Evolutionary conservation across 2,329 filamentous ascomycete species (phyloP), one percentile per base, ranked within the genome.

Genomic region (Fusarium pseudocircinatum): DNA sequence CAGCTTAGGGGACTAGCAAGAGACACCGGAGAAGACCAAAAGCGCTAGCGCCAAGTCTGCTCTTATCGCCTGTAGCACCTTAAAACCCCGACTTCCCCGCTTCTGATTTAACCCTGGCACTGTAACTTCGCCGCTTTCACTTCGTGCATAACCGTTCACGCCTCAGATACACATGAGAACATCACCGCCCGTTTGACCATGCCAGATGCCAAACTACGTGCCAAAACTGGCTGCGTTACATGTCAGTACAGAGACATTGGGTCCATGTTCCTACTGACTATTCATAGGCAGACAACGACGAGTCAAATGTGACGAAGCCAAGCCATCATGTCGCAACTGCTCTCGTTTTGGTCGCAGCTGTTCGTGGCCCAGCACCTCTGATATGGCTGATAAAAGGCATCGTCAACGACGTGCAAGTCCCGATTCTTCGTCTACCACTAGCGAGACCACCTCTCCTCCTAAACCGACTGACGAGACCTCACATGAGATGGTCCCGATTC

Each of bases 281-380:
- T 16, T 4, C 6, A 26, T 26, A 44, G 42, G n/a, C 11, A 44
- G 42, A 13, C 42, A 44, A 4, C 42, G n/a, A 2, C 42, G 42
- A 9, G 42, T 44, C n/a, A 44, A 44, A 44, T 44, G 42, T 4
- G 42, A 44, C 42, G 42, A 44, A 20, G n/a, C n/a, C 11, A 44
- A 26, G 16, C 42, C 42, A 9, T 44, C 42, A 44, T 44, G n/a
- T 26, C 42, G 42, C 4, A 44, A 44, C 16, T 44, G 42, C n/a
- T 26, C 42, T 44, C 42, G 42, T 4, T 44, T 44, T 26, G n/a
- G 16, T 4, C 42, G 42, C 11, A 20, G 6, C 42, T 44, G 42
- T 26, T 18, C 16, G 7, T 44, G 42, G 42, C 42, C 42, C 7
- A 44, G 18, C 0, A 0, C 11, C n/a, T 0, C 42, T 1, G n/a